These are phyloP conservation scores for Podila verticillata DNA, from an alignment of 192 early-diverging fungal genomes.

Conservation along the genomic window DNA sequence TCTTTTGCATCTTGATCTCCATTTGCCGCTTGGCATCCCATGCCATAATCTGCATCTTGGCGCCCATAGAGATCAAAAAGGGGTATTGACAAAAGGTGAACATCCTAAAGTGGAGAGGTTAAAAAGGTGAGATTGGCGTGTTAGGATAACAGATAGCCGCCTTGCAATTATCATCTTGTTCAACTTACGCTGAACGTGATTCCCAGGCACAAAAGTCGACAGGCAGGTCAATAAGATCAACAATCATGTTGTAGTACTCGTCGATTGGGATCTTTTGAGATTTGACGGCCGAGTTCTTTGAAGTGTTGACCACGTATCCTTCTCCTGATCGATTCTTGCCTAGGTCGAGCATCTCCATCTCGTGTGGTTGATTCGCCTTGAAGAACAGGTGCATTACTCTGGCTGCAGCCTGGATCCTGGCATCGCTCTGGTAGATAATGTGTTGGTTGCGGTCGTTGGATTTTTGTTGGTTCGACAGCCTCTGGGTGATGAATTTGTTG, in stretches of 20 bases:
- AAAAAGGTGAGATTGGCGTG: background rate
- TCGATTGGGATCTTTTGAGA: constrained; percentile 72
- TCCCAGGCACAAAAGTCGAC: constrained; percentile 83
- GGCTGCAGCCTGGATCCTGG: constrained; percentile 84
- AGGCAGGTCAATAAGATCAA: constrained; percentile 76
- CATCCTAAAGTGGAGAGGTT: constrained; percentile 39
- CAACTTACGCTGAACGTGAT: constrained; percentile 59
- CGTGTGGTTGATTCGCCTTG: constrained; percentile 47
- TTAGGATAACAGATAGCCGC: no score
- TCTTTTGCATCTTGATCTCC: constrained; percentile 71
- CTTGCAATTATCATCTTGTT: no score
- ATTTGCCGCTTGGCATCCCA: constrained; percentile 80
- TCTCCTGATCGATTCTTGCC: constrained; percentile 19
- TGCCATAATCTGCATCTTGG: constrained; percentile 83
- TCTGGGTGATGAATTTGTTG: constrained; percentile 86
- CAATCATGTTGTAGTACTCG: constrained; percentile 86
- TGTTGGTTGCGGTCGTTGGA: constrained; percentile 47
- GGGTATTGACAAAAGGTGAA: constrained; percentile 90
- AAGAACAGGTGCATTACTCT: constrained; percentile 87
- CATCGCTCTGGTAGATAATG: constrained; percentile 82
- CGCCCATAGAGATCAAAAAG: constrained; percentile 77
- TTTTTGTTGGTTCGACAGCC: constrained; percentile 74
- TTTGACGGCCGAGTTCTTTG: constrained; percentile 74
- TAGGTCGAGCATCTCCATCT: constrained; percentile 23
- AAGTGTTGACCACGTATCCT: constrained; percentile 27